A percentile compares a stretch with the other conserved stretches of the same genome.
These are phyloP conservation scores for Aspergillus egyptiacus DNA, from an alignment of 495 filamentous ascomycete genomes.

Conservation along the genomic window DNA sequence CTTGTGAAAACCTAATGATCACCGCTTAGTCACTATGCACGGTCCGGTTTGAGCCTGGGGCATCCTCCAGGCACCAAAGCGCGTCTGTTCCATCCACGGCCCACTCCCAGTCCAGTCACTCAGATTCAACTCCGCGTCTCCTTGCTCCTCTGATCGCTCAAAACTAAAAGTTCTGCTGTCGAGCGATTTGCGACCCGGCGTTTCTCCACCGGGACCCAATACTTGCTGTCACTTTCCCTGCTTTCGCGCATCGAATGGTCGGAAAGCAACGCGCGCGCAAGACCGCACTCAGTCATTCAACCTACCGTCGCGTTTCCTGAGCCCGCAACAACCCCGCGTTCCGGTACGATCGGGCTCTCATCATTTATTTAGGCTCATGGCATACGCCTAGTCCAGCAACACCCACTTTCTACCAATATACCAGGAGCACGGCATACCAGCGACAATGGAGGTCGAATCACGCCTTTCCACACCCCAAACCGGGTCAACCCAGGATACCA, in stretches of 20 bases:
- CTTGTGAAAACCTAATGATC: neutral
- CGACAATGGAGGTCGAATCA: conserved; percentile 35
- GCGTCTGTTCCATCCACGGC: conserved; percentile 18
- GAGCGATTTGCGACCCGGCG: neutral
- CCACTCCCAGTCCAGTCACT: conserved; percentile 8
- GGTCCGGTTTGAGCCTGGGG: conserved; percentile 5
- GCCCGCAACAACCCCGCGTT: conserved; percentile 14
- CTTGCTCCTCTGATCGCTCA: conserved; percentile 8
- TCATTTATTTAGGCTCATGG: conserved; percentile 2
- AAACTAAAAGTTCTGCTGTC: conserved; percentile 9
- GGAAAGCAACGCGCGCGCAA: conserved; percentile 6
- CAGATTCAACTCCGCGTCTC: conserved; percentile 6
- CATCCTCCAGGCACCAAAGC: conserved; percentile 18
- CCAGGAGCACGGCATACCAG: conserved; percentile 3
- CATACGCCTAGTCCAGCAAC: neutral
- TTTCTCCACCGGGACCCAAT: conserved; percentile 1
- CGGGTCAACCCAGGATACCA: conserved; percentile 18
- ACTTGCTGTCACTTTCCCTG: neutral
- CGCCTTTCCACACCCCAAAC: conserved; percentile 24
- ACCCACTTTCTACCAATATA: neutral
- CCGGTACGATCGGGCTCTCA: conserved; percentile 10
- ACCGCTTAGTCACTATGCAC: conserved; percentile 1
- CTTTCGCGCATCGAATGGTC: neutral
- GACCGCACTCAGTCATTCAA: conserved; percentile 2
- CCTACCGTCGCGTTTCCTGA: conserved; percentile 18